Conservation (phyloP, 1,284 basidiomycete species). For the Porphyrellus sp. region DNA sequence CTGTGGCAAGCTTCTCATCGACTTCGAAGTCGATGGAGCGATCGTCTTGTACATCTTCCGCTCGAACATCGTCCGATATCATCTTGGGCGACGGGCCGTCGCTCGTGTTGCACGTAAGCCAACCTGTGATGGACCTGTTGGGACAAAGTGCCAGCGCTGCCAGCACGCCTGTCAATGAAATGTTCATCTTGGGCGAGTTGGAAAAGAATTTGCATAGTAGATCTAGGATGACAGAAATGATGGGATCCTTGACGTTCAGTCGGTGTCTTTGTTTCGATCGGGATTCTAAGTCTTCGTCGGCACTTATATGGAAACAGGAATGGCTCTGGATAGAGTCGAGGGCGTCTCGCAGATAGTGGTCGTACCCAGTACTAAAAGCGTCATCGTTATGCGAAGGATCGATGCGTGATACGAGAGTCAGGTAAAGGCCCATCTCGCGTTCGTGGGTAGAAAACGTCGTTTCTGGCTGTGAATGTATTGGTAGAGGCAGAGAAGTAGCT, state of each 20-base stretch:
- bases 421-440: slow-evolving; percentile 79
- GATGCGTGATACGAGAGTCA: slow-evolving; percentile 74
- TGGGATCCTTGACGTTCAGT: slow-evolving; percentile 75
- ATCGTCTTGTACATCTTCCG: slow-evolving; percentile 58
- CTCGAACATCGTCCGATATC: slow-evolving; percentile 19
- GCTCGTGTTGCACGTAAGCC: slow-evolving; percentile 69
- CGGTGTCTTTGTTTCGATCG: slow-evolving; percentile 59
- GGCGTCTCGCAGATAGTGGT: slow-evolving; percentile 82
- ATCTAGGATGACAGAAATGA: slow-evolving; percentile 71
- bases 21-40: slow-evolving; percentile 74
- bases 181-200: slow-evolving; percentile 83
- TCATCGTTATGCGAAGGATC: slow-evolving; percentile 73
- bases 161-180: slow-evolving; percentile 82
- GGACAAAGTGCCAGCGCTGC: slow-evolving; percentile 80
- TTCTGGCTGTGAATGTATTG: slow-evolving; percentile 56
- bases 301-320: slow-evolving; percentile 49
- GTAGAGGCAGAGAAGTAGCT: slow-evolving; percentile 21
- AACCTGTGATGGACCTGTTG: slow-evolving; percentile 82
- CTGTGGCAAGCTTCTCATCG: slow-evolving; percentile 60
- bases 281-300: slow-evolving; percentile 38
- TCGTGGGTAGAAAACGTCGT: slow-evolving; percentile 76
- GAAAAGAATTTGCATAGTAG: slow-evolving; percentile 77
- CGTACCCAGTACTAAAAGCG: slow-evolving; percentile 82
- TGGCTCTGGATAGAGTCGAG: slow-evolving; percentile 66
- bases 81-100: slow-evolving; percentile 32